phyloP scores from a whole-genome alignment of 306 rosid species.

The Quercus agrifolia region DNA sequence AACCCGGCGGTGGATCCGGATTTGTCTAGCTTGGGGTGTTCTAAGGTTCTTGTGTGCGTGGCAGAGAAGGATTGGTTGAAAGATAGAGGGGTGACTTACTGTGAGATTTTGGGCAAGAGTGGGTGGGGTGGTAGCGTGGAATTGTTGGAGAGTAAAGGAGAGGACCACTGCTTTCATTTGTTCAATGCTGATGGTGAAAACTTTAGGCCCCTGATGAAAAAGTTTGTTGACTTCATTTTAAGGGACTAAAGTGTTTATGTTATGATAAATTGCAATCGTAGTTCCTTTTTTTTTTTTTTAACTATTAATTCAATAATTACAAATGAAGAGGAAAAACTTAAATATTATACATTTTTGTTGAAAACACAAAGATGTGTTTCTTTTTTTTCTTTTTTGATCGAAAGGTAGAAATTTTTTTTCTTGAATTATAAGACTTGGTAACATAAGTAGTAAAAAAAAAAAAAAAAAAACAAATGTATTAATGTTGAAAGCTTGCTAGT shows the following conservation, averaged over 20 bases:
- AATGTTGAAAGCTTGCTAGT: no score
- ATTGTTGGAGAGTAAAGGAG: slow-evolving; percentile 14
- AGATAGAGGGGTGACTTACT: slow-evolving; percentile 22
- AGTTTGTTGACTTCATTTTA: neutral
- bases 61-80: slow-evolving; percentile 29
- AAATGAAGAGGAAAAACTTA: no score
- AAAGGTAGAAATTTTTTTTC: no score
- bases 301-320: no score
- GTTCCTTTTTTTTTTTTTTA: no score
- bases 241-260: neutral
- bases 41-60: slow-evolving; percentile 23
- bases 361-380: no score
- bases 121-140: slow-evolving; percentile 21
- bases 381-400: no score
- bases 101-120: slow-evolving; percentile 7
- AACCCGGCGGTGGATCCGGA: slow-evolving; percentile 21
- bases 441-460: no score
- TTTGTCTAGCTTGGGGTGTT: slow-evolving; percentile 5
- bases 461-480: no score
- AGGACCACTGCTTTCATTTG: slow-evolving; percentile 28
- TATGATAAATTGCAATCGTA: no score
- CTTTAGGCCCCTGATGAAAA: neutral
- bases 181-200: slow-evolving; percentile 4
- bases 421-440: no score
- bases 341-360: no score